These are phyloP conservation scores for Xylaria hypoxylon DNA, from an alignment of 2,329 filamentous ascomycete genomes.

Conservation along the genomic window DNA sequence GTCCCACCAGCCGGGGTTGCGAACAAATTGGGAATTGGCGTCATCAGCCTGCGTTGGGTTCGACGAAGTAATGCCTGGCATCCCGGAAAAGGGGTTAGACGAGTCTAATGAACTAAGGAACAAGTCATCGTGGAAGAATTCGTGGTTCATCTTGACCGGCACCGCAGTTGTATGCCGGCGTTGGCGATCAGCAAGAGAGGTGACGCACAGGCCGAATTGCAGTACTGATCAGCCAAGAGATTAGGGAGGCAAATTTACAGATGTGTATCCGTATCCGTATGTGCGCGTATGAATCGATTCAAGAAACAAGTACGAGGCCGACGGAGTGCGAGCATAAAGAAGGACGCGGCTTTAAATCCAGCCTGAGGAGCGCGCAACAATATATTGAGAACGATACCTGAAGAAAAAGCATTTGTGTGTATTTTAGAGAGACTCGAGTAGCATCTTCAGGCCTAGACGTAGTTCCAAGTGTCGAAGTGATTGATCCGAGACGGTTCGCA, in stretches of 20 bases:
- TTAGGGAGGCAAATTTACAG: not conserved
- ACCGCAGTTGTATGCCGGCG: conserved; percentile 1
- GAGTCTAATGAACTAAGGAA: conserved; percentile 2
- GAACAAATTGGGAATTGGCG: conserved; percentile 32
- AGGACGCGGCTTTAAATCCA: not conserved
- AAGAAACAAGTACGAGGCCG: not conserved
- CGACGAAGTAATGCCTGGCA: conserved; percentile 10
- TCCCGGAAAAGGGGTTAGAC: conserved; percentile 16
- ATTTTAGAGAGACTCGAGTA: not conserved
- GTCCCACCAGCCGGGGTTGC: not conserved
- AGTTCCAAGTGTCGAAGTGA: not conserved
- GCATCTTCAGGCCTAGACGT: not conserved
- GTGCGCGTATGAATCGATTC: not conserved
- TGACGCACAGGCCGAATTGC: too few relatives aligned
- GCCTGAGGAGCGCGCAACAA: not conserved
- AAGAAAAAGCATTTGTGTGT: not conserved
- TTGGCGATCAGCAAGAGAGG: conserved; percentile 6
- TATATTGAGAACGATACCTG: not conserved
- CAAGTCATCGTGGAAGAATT: conserved; percentile 5
- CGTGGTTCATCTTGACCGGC: conserved; percentile 22
- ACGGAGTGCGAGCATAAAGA: not conserved
- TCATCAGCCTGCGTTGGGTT: conserved; percentile 31
- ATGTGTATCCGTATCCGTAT: not conserved
- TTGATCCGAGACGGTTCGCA: not conserved
- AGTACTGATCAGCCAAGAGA: not conserved